phyloP scores from a whole-genome alignment of 164 flowering plant genomes.

The Sextonia rubra region DNA sequence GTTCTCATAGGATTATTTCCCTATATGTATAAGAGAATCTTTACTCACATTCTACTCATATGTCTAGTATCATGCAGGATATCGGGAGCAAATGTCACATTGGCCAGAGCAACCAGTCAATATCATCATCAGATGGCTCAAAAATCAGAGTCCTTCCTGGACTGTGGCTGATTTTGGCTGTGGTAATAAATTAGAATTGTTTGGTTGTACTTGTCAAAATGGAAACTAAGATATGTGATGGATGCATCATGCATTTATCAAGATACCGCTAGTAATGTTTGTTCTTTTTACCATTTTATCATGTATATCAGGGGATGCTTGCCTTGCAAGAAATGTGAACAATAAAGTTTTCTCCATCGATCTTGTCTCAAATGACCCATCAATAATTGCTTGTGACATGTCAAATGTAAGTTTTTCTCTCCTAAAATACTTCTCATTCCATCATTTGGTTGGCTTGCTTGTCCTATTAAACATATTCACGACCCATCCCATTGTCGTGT shows the following conservation, averaged over 20 bases:
- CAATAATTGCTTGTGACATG: constrained; percentile 95
- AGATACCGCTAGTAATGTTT: neutral
- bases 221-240: neutral
- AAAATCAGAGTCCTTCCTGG: constrained; percentile 53
- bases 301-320: constrained; percentile 70
- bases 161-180: constrained; percentile 95
- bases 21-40: neutral
- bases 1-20: too few relatives aligned
- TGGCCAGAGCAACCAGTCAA: constrained; percentile 94
- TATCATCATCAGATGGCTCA: constrained; percentile 73
- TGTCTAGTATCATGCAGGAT: constrained; percentile 86
- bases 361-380: constrained; percentile 85
- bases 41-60: neutral
- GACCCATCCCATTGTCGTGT: too few relatives aligned
- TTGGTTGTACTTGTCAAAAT: neutral
- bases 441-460: neutral
- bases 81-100: constrained; percentile 91
- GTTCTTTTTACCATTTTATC: neutral
- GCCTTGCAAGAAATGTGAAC: constrained; percentile 73
- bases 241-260: neutral
- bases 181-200: constrained; percentile 41
- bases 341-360: constrained; percentile 91
- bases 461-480: too few relatives aligned
- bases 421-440: neutral
- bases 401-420: constrained; percentile 54